Evolutionary conservation across 73 alveolate genomes (phyloP).

Genomic region (Effrenium voratum): DNA sequence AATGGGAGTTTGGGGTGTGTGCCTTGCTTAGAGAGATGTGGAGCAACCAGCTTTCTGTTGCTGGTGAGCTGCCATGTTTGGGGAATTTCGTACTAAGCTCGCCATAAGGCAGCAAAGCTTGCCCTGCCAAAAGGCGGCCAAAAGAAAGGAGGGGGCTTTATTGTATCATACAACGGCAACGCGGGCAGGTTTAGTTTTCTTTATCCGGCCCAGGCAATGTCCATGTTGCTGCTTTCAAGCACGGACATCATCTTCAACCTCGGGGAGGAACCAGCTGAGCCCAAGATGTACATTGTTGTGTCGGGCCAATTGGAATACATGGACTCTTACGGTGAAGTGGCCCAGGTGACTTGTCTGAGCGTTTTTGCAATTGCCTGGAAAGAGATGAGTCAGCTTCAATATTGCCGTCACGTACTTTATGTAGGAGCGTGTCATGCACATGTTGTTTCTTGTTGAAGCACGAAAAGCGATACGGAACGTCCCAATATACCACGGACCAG

Average conservation of each 20-base stretch:
- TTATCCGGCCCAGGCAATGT: conserved; percentile 5
- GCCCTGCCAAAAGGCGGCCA: no score
- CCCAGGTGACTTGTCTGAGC: conserved; percentile 46
- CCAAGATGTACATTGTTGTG: conserved; percentile 83
- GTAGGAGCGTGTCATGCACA: no score
- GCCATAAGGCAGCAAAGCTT: no score
- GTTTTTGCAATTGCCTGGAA: no score
- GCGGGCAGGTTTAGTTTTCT: neutral
- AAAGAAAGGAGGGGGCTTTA: neutral
- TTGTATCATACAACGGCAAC: neutral
- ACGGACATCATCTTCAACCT: conserved; percentile 54
- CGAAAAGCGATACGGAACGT: no score
- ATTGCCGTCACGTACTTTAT: no score
- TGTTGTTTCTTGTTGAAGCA: no score
- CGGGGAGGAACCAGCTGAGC: conserved; percentile 89
- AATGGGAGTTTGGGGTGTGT: neutral
- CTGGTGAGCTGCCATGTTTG: no score
- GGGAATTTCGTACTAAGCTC: no score
- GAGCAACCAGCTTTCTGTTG: neutral
- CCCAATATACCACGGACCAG: no score
- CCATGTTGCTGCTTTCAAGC: conserved; percentile 53
- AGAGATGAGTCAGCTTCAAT: no score
- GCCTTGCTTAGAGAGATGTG: neutral
- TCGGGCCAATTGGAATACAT: conserved; percentile 73
- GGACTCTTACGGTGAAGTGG: conserved; percentile 87